Percentiles rank a stretch among this genome's conserved stretches.
Evolutionary conservation across 164 flowering plant species (phyloP).

Genomic region (Liriodendron chinense): DNA sequence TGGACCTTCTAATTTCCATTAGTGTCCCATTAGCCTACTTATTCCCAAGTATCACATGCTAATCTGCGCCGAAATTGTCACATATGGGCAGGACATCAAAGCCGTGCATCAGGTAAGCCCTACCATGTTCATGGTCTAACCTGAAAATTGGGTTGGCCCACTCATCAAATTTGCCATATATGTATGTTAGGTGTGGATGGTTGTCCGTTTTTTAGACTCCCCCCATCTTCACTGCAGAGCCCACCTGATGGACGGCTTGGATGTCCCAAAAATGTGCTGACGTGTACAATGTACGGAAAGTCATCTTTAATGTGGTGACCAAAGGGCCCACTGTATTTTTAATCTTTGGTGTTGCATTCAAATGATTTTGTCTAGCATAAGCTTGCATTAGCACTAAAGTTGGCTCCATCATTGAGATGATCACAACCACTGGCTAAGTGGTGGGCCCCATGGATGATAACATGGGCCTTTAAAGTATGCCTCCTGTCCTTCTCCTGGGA

Average conservation of each 20-base stretch:
- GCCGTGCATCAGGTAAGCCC: neutral
- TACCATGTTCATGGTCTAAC: neutral
- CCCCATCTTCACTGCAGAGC: neutral
- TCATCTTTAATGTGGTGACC: neutral
- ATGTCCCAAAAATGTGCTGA: neutral
- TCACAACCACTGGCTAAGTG: slow-evolving; percentile 33
- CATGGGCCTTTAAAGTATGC: neutral
- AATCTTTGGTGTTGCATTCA: slow-evolving; percentile 8
- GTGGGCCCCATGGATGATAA: slow-evolving; percentile 15
- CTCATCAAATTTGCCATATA: no score
- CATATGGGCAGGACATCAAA: neutral
- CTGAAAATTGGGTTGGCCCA: no score
- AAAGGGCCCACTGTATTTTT: neutral
- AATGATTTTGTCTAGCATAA: slow-evolving; percentile 43
- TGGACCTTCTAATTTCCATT: neutral
- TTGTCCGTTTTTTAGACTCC: neutral
- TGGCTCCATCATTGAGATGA: slow-evolving; percentile 5
- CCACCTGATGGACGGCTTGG: neutral
- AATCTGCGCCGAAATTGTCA: neutral
- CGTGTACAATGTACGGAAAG: no score
- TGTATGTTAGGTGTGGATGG: neutral
- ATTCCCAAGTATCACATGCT: neutral
- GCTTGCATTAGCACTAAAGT: slow-evolving; percentile 17
- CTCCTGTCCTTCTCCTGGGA: neutral
- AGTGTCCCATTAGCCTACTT: neutral